Evolutionary conservation across 139 green algal genomes (phyloP), one percentile per base, ranked within the genome.

Genomic region (Chlamydomonas sp.): DNA sequence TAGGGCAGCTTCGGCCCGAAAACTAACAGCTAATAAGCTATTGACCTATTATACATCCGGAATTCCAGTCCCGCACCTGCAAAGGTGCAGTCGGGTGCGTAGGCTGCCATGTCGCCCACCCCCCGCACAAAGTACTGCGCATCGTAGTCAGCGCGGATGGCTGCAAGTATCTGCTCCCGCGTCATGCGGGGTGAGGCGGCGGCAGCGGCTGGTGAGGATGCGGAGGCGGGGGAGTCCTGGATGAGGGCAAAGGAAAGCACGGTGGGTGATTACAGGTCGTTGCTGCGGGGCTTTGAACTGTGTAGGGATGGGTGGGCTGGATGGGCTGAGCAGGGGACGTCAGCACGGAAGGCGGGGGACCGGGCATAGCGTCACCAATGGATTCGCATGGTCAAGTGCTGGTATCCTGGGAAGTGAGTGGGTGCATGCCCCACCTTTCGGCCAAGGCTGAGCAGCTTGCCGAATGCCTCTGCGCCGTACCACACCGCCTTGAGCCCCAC

Each of bases 401-500:
- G 10, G 10, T 71, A 10, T 18, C 12, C 66, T 71, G 66, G 10
- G 66, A 10, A 18, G 10, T 18, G 66, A 14, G 66, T 14, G 12
- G 12, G 12, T 18, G 10, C 10, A 10, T 18, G 66, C 66, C 66
- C 66, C 9, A 10, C 66, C 12, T 71, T 10, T 10, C 66, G 12
- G 5, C 59, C 20, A 17, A 79, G 10, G 71, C 81, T 86, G 71
- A 79, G 2, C 12, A 94, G 58, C 63, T 98, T 96, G 63, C 96
- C 96, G 85, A 98, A 95, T 3, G 91, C 67, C 84, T 98, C 96
- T 4, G 96, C 96, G 4, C 83, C 95, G 49, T 95, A 94, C 96
- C 96, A 98, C 12, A 94, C 96, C 10, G 94, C 91, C 74, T 97
- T 97, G 15, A 97, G 74, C 1, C 92, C 94, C 0, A 90, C 9